These are phyloP conservation scores for Entophlyctis luteolus DNA, from an alignment of 192 early-diverging fungal species.

Conservation along the genomic window DNA sequence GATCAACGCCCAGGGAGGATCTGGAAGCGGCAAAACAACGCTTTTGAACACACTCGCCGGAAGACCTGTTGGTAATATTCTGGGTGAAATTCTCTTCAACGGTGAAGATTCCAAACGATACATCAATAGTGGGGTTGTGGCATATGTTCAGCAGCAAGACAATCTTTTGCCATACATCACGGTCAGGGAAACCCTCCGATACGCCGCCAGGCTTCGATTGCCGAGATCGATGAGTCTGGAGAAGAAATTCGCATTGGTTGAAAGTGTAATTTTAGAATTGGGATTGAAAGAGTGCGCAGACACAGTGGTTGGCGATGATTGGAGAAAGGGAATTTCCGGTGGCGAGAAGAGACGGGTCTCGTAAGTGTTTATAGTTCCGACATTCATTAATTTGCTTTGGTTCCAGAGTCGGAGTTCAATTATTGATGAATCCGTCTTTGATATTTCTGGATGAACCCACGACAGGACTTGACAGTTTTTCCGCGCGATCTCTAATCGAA, in stretches of 20 bases:
- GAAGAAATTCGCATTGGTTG: constrained; percentile 36
- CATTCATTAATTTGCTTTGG: neutral
- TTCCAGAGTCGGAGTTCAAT: constrained; percentile 78
- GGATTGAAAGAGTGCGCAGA: constrained; percentile 47
- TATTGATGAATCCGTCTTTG: constrained; percentile 63
- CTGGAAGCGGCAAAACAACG: constrained; percentile 44
- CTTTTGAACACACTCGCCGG: constrained; percentile 53
- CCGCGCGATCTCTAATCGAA: constrained; percentile 61
- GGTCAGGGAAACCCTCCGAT: constrained; percentile 67
- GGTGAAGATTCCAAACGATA: constrained; percentile 48
- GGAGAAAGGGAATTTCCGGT: constrained; percentile 62
- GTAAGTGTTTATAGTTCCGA: neutral
- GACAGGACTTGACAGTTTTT: constrained; percentile 65
- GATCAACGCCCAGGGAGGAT: constrained; percentile 26
- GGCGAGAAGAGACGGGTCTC: constrained; percentile 86
- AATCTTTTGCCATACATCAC: constrained; percentile 52
- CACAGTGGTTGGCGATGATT: constrained; percentile 45
- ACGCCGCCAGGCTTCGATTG: constrained; percentile 67
- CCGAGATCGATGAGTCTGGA: constrained; percentile 30
- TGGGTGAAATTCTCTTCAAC: constrained; percentile 76
- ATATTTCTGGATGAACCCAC: constrained; percentile 55
- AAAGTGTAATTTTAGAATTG: constrained; percentile 39
- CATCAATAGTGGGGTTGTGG: constrained; percentile 28
- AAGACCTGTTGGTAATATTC: constrained; percentile 60
- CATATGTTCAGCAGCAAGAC: constrained; percentile 49